Conservation (phyloP, 2,329 filamentous ascomycete species). For the Aureobasidium sp. region DNA sequence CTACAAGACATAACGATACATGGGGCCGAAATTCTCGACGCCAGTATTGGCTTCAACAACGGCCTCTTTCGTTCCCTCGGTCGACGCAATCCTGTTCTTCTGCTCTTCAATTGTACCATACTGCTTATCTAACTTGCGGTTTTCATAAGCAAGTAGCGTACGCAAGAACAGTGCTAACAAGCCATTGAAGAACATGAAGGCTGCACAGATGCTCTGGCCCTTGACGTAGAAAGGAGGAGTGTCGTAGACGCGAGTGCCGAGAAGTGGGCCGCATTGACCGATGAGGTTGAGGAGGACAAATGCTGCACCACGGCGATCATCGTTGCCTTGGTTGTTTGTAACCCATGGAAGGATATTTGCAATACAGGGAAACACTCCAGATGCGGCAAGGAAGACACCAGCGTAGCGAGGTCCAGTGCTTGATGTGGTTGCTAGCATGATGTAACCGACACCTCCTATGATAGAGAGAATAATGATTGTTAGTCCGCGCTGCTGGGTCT, state of each 20-base stretch:
- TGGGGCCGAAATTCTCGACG: conserved; percentile 25
- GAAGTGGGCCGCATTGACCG: conserved; percentile 66
- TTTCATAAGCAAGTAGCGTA: conserved; percentile 48
- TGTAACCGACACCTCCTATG: conserved; percentile 53
- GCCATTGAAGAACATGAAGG: conserved; percentile 51
- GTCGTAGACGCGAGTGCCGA: conserved; percentile 46
- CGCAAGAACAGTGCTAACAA: conserved; percentile 45
- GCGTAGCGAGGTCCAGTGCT: conserved; percentile 42
- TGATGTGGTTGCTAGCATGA: conserved; percentile 51
- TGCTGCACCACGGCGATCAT: conserved; percentile 16
- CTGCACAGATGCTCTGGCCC: conserved; percentile 51
- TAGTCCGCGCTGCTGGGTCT: conserved; percentile 53
- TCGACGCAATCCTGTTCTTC: conserved; percentile 11
- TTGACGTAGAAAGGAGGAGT: conserved; percentile 42
- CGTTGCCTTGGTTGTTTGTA: conserved; percentile 21
- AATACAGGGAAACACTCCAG: conserved; percentile 22
- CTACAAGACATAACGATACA: conserved; percentile 20
- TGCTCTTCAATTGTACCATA: conserved; percentile 28
- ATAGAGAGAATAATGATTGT: conserved; percentile 49
- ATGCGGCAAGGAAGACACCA: conserved; percentile 21
- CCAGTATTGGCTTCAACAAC: conserved; percentile 9
- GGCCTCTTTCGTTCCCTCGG: conserved; percentile 12
- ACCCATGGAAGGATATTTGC: conserved; percentile 19
- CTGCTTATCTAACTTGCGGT: conserved; percentile 46
- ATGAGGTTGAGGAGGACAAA: conserved; percentile 50